phyloP scores from a whole-genome alignment of 2,329 filamentous ascomycete genomes.

The Tolypocladium endophyticum region DNA sequence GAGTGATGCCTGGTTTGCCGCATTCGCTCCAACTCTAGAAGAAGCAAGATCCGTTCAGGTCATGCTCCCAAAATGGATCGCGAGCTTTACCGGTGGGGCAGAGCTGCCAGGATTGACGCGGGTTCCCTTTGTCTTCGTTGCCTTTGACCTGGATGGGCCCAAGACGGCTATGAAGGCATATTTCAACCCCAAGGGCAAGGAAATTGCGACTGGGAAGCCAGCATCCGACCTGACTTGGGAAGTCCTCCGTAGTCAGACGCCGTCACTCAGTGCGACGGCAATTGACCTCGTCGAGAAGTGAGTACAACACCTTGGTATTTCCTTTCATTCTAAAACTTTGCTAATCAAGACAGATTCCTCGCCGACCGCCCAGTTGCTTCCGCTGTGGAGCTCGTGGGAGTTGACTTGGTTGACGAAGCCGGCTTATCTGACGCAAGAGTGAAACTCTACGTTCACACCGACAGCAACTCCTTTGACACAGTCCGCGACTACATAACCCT shows the following conservation, averaged over 20 bases:
- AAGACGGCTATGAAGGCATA: slow-evolving; percentile 4
- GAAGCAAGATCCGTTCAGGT: neutral
- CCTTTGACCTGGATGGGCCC: slow-evolving; percentile 5
- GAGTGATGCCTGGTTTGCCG: slow-evolving; percentile 1
- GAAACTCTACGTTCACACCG: slow-evolving; percentile 6
- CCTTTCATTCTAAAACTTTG: neutral
- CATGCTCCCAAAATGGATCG: slow-evolving; percentile 3
- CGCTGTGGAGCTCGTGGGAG: slow-evolving; percentile 3
- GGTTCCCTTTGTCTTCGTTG: slow-evolving; percentile 4
- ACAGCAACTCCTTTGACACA: slow-evolving; percentile 6
- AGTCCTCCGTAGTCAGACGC: slow-evolving; percentile 1
- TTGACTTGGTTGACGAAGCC: slow-evolving; percentile 6
- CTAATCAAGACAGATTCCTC: slow-evolving; percentile 2
- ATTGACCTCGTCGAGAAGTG: slow-evolving; percentile 5
- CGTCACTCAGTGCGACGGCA: slow-evolving; percentile 1
- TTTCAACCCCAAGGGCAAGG: slow-evolving; percentile 5
- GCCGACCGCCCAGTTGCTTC: neutral
- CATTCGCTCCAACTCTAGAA: neutral
- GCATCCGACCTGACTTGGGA: neutral
- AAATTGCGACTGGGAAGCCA: slow-evolving; percentile 1
- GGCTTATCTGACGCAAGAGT: slow-evolving; percentile 4
- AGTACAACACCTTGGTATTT: neutral
- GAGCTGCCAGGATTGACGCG: neutral
- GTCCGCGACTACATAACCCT: slow-evolving; percentile 5
- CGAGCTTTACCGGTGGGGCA: neutral